Base-by-base conservation (phyloP, 371 early-diverging fungal genomes). In the Mucor irregularis region DNA sequence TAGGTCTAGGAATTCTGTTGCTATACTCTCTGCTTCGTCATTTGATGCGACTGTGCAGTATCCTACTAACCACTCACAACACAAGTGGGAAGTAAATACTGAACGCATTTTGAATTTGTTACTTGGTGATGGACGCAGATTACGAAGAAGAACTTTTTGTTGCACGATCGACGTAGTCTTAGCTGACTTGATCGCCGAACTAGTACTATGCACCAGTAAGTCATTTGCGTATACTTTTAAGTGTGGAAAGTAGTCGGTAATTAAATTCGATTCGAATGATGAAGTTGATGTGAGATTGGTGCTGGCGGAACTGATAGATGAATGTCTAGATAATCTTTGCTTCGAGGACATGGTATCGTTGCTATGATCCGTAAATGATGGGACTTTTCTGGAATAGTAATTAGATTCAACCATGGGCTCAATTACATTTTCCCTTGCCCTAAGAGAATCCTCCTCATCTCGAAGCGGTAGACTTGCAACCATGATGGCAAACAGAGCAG, bases 21-120 rank as follows among this genome's bases (percentile, higher is more conserved):
- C 73, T 10, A 85, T 53, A n/a, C 63, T 48, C 26, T 74, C 61
- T 0, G 82, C 83, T 47, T 87, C 87, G 38, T 80, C 76, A 14
- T 69, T 72, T 26, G 78, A 72, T 45, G 83, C 70, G 37, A 78
- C 72, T 0, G 81, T 72, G 3, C 81, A 73, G 44, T 71, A 66
- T 16, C 71, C 76, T 39, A 81, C 53, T 8, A 87, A 60, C 83
- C 84, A 84, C 21, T 77, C 80, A 14, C 71, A 69, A 19, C 62
- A 62, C 21, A 58, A 28, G 4, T 28, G 14, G 2, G 62, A 58
- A 10, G 62, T 25, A 28, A 66, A 66, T 24, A 63, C 57, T 4
- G 63, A 53, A 3, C 63, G 53, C 63, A 63, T 63, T 35, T 53
- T 57, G 44, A 63, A 57, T 24, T 58, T 57, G 10, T 43, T 54